phyloP scores from a whole-genome alignment of 2,329 filamentous ascomycete species.

The Colletotrichum neosansevieriae region DNA sequence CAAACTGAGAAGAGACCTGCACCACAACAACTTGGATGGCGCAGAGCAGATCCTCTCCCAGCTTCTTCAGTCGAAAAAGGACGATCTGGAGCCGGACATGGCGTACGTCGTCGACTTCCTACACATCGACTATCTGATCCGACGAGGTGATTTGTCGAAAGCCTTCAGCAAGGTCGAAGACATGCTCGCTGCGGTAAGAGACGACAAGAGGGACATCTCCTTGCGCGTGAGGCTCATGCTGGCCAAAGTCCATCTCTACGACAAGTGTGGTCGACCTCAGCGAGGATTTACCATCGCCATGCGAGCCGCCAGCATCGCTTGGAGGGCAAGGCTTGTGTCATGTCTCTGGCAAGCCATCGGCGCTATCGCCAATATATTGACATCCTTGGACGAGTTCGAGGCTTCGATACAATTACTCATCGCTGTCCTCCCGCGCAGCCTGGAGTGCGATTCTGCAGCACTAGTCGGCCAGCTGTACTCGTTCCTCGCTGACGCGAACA shows the following conservation, averaged over 20 bases:
- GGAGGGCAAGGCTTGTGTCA: slow-evolving; percentile 75
- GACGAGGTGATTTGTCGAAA: slow-evolving; percentile 59
- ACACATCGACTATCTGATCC: slow-evolving; percentile 64
- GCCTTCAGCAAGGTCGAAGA: slow-evolving; percentile 63
- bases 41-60: slow-evolving; percentile 64
- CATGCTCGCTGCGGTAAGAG: slow-evolving; percentile 55
- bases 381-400: slow-evolving; percentile 77
- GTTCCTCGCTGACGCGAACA: slow-evolving; percentile 79
- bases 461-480: slow-evolving; percentile 77
- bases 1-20: slow-evolving; percentile 72
- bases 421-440: slow-evolving; percentile 78
- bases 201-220: slow-evolving; percentile 66
- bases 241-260: slow-evolving; percentile 78
- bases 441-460: slow-evolving; percentile 76
- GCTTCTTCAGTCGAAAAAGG: slow-evolving; percentile 63
- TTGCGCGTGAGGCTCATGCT: slow-evolving; percentile 79
- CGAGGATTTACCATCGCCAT: slow-evolving; percentile 82
- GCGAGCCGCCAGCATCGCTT: slow-evolving; percentile 79
- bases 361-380: slow-evolving; percentile 75
- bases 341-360: slow-evolving; percentile 80
- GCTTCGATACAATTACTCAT: slow-evolving; percentile 74
- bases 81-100: slow-evolving; percentile 66
- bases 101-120: slow-evolving; percentile 63
- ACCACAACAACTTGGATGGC: slow-evolving; percentile 64
- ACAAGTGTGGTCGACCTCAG: slow-evolving; percentile 75